These are phyloP conservation scores for Penicillium vulpinum DNA, from an alignment of 2,329 filamentous ascomycete species.

Conservation along the genomic window DNA sequence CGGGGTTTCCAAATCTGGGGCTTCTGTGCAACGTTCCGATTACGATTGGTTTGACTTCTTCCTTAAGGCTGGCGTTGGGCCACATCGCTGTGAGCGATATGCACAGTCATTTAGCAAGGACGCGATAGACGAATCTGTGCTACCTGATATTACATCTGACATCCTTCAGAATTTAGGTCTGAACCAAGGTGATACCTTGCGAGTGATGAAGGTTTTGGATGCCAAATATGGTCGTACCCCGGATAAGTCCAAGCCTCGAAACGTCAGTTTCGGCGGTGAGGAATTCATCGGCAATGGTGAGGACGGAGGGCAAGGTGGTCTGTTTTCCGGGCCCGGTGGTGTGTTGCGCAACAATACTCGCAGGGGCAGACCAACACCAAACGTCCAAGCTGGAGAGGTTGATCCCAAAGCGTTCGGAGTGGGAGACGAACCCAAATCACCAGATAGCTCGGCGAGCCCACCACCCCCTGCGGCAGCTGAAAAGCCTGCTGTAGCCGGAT, in stretches of 20 bases:
- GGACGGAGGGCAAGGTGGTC: slow-evolving; percentile 61
- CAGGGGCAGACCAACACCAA: slow-evolving; percentile 82
- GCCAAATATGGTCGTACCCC: slow-evolving; percentile 69
- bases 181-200: slow-evolving; percentile 93
- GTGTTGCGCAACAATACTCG: slow-evolving; percentile 89
- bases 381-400: slow-evolving; percentile 80
- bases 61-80: slow-evolving; percentile 84
- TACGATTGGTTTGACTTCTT: slow-evolving; percentile 99
- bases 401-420: slow-evolving; percentile 82
- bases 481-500: slow-evolving; percentile 60
- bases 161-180: slow-evolving; percentile 86
- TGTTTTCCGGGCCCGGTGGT: slow-evolving; percentile 94
- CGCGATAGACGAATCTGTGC: slow-evolving; percentile 91
- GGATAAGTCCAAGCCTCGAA: slow-evolving; percentile 56
- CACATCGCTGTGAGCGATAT: slow-evolving; percentile 92
- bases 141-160: slow-evolving; percentile 83
- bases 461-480: slow-evolving; percentile 50
- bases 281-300: slow-evolving; percentile 61
- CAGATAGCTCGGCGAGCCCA: slow-evolving; percentile 49
- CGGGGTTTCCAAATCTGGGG: slow-evolving; percentile 38
- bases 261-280: slow-evolving; percentile 54
- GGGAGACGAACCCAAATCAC: slow-evolving; percentile 53
- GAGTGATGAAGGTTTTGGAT: slow-evolving; percentile 88
- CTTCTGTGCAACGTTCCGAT: slow-evolving; percentile 51
- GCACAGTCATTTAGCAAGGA: slow-evolving; percentile 84